These are phyloP conservation scores for Heritiera fomes DNA, from an alignment of 345 rosid genomes.

Conservation along the genomic window DNA sequence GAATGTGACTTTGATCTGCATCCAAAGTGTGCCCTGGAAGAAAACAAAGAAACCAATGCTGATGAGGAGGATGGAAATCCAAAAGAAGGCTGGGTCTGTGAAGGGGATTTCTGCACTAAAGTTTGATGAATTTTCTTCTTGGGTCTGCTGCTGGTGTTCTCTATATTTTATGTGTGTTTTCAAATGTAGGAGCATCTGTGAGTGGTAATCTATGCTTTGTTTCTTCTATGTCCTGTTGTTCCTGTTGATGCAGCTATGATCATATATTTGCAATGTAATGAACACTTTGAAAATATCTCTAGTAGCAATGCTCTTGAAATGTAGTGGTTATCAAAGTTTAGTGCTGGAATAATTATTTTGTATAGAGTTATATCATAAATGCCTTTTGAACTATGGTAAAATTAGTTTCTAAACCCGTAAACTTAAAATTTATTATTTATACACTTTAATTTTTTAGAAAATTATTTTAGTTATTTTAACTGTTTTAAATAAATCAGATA, in stretches of 20 bases:
- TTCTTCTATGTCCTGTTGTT: background rate
- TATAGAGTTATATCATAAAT: too few relatives aligned
- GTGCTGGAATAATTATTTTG: too few relatives aligned
- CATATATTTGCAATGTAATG: background rate
- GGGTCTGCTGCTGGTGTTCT: background rate
- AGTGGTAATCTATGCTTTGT: background rate
- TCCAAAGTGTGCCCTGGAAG: background rate
- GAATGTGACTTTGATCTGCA: too few relatives aligned
- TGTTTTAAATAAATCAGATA: too few relatives aligned
- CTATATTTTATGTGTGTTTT: background rate
- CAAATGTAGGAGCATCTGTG: background rate
- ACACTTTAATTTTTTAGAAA: too few relatives aligned
- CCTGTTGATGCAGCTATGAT: background rate
- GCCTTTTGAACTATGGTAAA: too few relatives aligned
- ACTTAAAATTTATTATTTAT: too few relatives aligned
- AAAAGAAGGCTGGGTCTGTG: constrained; percentile 59
- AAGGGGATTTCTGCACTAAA: constrained; percentile 54
- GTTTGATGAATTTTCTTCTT: constrained; percentile 32
- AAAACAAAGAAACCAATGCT: background rate
- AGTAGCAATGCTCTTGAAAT: background rate
- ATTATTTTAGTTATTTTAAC: too few relatives aligned
- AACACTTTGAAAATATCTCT: background rate
- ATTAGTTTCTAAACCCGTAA: too few relatives aligned
- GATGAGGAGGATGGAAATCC: constrained; percentile 21
- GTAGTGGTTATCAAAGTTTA: background rate